Evolutionary conservation across 2,329 filamentous ascomycete species (phyloP).

Genomic region (Colletotrichum ledebouriae): DNA sequence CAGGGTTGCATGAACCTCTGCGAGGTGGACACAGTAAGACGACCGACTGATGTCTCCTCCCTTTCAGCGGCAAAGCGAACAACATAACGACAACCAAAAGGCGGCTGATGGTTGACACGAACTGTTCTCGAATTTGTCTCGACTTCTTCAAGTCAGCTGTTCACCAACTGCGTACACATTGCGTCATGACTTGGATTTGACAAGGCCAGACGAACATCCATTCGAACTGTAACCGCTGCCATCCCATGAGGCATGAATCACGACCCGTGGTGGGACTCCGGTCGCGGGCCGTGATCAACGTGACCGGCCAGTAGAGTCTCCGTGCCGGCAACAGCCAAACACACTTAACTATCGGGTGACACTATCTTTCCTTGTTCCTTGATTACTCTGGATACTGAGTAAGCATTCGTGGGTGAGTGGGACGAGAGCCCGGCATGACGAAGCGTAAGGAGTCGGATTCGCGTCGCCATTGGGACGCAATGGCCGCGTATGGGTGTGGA

Average conservation of each 20-base stretch:
- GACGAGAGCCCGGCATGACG: conserved; percentile 2
- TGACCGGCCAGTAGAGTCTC: conserved; percentile 34
- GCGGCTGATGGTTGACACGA: conserved; percentile 1
- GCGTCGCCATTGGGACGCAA: conserved; percentile 7
- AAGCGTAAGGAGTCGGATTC: background rate
- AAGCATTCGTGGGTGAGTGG: conserved; percentile 19
- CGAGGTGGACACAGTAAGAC: conserved; percentile 26
- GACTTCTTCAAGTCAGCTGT: conserved; percentile 32
- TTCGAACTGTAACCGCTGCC: conserved; percentile 27
- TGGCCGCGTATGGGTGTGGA: conserved; percentile 2
- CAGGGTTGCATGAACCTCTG: conserved; percentile 39
- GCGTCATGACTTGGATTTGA: conserved; percentile 39
- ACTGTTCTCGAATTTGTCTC: conserved; percentile 15
- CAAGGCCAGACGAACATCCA: conserved; percentile 30
- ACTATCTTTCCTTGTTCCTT: conserved; percentile 18
- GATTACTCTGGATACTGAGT: conserved; percentile 1
- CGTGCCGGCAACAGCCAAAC: conserved; percentile 32
- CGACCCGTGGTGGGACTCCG: conserved; percentile 21
- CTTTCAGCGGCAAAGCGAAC: background rate
- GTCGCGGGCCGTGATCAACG: conserved; percentile 34
- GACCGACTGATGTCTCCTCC: background rate
- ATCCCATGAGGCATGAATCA: conserved; percentile 41
- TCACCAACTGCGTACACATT: conserved; percentile 21
- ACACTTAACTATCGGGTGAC: conserved; percentile 28
- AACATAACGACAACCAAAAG: background rate